Percentiles rank a stretch among this genome's conserved stretches.
These are phyloP conservation scores for Ascochyta fabae DNA, from an alignment of 2,329 filamentous ascomycete species.

Conservation along the genomic window DNA sequence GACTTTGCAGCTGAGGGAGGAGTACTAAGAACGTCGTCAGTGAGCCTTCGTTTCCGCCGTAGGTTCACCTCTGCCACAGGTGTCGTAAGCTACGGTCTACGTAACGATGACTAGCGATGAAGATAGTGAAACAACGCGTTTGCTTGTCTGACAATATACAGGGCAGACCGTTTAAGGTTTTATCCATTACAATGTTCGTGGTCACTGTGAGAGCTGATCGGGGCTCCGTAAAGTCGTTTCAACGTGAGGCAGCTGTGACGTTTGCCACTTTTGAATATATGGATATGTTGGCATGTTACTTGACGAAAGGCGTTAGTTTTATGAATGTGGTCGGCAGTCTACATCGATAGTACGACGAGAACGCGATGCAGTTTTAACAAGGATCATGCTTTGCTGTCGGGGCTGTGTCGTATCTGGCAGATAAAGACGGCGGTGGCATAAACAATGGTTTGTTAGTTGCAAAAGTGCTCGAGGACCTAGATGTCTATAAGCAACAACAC, in stretches of 20 bases:
- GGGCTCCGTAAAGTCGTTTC: neutral
- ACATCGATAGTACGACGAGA: neutral
- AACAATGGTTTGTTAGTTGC: neutral
- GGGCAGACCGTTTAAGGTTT: neutral
- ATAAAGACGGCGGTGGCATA: neutral
- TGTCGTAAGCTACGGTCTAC: neutral
- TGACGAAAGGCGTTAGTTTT: neutral
- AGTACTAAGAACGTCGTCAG: neutral
- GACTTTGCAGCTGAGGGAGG: too few species aligned
- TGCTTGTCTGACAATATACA: neutral
- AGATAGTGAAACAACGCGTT: neutral
- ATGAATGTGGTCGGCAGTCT: neutral
- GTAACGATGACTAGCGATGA: neutral
- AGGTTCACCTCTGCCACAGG: too few species aligned
- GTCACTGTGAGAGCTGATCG: neutral
- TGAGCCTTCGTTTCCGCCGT: neutral
- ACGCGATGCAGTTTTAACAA: neutral
- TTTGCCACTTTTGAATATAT: neutral
- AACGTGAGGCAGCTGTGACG: neutral
- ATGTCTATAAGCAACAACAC: neutral
- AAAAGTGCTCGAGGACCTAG: neutral
- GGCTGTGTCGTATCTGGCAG: neutral
- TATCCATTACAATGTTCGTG: neutral
- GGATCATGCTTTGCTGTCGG: neutral
- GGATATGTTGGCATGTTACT: neutral